Evolutionary conservation across 2,329 filamentous ascomycete genomes (phyloP).

Genomic region (Lachnellula arida): DNA sequence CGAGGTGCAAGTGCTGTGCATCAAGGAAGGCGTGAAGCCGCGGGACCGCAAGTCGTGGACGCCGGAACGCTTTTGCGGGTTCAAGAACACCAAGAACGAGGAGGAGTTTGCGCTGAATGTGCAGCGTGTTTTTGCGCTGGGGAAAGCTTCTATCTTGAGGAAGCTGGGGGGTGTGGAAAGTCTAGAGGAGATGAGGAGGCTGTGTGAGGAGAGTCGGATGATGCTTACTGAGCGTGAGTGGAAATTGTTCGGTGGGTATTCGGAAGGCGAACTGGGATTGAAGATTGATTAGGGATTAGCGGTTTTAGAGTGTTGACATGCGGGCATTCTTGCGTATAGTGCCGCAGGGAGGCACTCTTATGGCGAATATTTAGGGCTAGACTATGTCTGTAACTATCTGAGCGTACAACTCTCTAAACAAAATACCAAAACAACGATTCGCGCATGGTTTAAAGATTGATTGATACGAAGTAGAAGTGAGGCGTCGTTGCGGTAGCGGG

Average conservation of each 20-base stretch:
- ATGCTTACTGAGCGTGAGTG: neutral
- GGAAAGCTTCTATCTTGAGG: neutral
- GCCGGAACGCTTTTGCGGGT: neutral
- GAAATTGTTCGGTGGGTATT: neutral
- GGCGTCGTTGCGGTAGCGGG: no score
- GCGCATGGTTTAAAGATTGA: neutral
- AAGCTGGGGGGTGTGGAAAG: neutral
- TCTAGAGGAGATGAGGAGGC: neutral
- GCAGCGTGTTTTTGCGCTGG: neutral
- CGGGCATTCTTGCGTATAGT: no score
- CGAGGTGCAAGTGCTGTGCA: neutral
- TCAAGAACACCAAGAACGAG: neutral
- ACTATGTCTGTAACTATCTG: no score
- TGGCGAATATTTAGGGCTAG: no score
- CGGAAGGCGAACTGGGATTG: neutral
- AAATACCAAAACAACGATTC: no score
- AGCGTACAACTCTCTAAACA: no score
- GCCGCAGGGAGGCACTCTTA: no score
- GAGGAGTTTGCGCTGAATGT: neutral
- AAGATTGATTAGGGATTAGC: neutral
- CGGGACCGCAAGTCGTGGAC: neutral
- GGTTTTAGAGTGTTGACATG: no score
- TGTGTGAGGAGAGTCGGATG: neutral
- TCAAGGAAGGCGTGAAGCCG: neutral
- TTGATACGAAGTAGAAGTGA: no score